These are phyloP conservation scores for Candida insectorum DNA, from an alignment of 805 yeast genomes.

Conservation along the genomic window DNA sequence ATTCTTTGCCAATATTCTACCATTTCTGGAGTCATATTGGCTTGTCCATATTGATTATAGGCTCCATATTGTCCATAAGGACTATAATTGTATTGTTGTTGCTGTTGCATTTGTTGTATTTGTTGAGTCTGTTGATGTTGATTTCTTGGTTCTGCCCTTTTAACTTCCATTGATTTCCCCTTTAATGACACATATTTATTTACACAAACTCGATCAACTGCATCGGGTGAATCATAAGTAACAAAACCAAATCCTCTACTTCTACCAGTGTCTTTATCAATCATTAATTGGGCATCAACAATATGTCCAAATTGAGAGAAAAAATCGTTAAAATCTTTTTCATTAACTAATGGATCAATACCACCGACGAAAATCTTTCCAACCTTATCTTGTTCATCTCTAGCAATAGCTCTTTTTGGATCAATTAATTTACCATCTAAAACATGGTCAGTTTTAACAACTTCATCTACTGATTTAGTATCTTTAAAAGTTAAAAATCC, in stretches of 20 bases:
- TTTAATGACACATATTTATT: constrained; percentile 79
- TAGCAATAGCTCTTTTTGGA: constrained; percentile 96
- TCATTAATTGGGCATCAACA: constrained; percentile 94
- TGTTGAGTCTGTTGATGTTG: constrained; percentile 49
- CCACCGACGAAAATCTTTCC: constrained; percentile 98
- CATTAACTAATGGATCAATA: constrained; percentile 89
- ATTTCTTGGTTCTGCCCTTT: constrained; percentile 80
- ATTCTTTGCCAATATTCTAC: constrained; percentile 63
- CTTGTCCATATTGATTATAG: constrained; percentile 15
- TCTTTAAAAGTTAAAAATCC: constrained; percentile 87
- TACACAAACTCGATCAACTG: constrained; percentile 84
- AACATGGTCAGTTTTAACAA: constrained; percentile 79
- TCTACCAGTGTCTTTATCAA: constrained; percentile 94
- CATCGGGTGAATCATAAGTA: constrained; percentile 91
- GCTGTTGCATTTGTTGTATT: constrained; percentile 29
- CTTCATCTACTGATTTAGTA: constrained; percentile 81
- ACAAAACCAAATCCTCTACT: constrained; percentile 97
- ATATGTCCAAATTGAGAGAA: constrained; percentile 87
- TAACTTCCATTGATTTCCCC: constrained; percentile 82
- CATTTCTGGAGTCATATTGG: constrained; percentile 47
- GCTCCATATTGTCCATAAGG: constrained; percentile 22
- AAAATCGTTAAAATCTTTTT: constrained; percentile 81
- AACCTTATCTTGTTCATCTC: constrained; percentile 94
- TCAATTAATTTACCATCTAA: constrained; percentile 95
- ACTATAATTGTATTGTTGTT: constrained; percentile 9